phyloP scores from a whole-genome alignment of 2,329 filamentous ascomycete species.

The Diplodia seriata region DNA sequence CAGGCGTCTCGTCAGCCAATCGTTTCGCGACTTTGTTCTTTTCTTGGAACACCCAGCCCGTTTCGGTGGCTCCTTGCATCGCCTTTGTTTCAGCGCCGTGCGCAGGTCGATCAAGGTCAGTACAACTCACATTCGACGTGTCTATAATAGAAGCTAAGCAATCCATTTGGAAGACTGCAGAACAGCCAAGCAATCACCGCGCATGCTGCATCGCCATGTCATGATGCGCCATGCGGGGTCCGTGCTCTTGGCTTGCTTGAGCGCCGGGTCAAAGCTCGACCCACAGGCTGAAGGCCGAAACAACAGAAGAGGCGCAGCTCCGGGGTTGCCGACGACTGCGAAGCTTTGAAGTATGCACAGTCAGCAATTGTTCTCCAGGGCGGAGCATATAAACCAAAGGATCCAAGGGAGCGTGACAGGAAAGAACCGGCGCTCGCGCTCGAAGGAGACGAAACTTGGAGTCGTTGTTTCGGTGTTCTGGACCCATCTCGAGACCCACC shows the following conservation, averaged over 20 bases:
- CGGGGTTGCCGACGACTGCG: not conserved
- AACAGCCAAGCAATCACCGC: not conserved
- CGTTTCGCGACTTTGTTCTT: not conserved
- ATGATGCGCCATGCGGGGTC: not conserved
- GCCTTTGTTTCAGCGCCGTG: not conserved
- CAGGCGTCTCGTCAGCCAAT: not conserved
- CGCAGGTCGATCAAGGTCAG: too few species aligned
- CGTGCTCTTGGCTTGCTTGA: not conserved
- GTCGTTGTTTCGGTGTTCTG: not conserved
- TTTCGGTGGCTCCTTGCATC: not conserved
- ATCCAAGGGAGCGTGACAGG: not conserved
- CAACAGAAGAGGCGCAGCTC: conserved; percentile 14
- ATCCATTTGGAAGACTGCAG: not conserved
- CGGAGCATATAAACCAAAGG: not conserved
- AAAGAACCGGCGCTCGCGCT: not conserved
- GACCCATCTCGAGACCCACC: not conserved
- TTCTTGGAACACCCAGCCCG: not conserved
- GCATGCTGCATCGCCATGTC: not conserved
- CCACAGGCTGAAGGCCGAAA: not conserved
- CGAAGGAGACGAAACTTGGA: not conserved
- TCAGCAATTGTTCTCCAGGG: conserved; percentile 11
- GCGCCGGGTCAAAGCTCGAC: not conserved
- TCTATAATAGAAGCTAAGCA: not conserved
- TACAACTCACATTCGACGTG: not conserved
- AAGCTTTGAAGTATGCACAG: too few species aligned